These are phyloP conservation scores for Pythium dissotocum DNA, from an alignment of 352 stramenopile species.

Conservation along the genomic window DNA sequence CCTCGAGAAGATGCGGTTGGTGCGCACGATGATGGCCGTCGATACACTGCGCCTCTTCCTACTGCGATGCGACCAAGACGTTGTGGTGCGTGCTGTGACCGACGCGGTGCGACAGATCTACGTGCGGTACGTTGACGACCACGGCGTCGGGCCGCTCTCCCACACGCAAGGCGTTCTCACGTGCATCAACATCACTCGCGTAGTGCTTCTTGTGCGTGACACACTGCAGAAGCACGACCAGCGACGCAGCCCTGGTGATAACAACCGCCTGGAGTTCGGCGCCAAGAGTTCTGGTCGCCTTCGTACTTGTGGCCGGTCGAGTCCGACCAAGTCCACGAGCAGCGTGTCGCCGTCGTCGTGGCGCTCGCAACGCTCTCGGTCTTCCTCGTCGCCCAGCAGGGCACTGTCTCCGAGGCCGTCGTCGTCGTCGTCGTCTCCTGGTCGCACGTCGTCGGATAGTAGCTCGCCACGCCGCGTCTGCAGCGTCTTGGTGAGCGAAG, in stretches of 20 bases:
- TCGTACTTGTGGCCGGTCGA: background rate
- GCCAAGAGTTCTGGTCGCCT: background rate
- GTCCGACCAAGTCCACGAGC: constrained; percentile 1
- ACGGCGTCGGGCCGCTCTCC: constrained; percentile 13
- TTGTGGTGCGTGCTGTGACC: constrained; percentile 33
- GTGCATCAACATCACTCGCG: constrained; percentile 39
- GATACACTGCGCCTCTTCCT: constrained; percentile 47
- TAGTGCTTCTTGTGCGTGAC: constrained; percentile 35
- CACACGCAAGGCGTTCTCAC: constrained; percentile 33
- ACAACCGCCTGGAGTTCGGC: constrained; percentile 7
- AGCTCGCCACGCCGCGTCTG: constrained; percentile 24
- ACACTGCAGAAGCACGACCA: constrained; percentile 17
- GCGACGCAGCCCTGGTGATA: background rate
- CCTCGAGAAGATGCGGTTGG: constrained; percentile 22
- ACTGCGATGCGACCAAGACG: constrained; percentile 27
- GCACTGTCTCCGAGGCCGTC: constrained; percentile 2
- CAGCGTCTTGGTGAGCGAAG: constrained; percentile 54
- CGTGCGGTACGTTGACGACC: constrained; percentile 26
- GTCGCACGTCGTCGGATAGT: constrained; percentile 7
- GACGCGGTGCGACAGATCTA: constrained; percentile 26
- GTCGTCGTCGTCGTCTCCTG: background rate
- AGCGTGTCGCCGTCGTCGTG: constrained; percentile 1
- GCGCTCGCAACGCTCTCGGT: background rate
- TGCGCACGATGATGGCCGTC: constrained; percentile 41
- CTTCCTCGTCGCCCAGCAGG: constrained; percentile 1